Base-by-base conservation (phyloP, 495 filamentous ascomycete species). In the Gamarada debralockiae region DNA sequence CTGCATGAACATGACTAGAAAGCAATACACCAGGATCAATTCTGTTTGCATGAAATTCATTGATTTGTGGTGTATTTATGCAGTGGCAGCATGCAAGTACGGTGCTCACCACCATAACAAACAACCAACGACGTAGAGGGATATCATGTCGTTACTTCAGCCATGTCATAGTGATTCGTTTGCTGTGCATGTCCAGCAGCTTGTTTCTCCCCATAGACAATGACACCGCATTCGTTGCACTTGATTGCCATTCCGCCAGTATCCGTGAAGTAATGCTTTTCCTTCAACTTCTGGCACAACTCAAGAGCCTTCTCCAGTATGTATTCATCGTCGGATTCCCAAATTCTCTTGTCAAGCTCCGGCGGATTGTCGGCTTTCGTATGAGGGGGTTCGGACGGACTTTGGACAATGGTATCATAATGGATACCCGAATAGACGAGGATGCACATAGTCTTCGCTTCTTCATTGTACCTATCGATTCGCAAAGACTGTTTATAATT, bases 381-480 rank as follows among this genome's bases (percentile, higher is more conserved):
- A 45, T 76, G 73, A 7, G 78, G 78, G 20, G 80, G 76, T 53
- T 82, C 78, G 13, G 77, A 80, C 1, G 86, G 84, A 9, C 78
- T 81, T 59, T 95, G 76, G 0, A 86, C 88, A 45, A 97, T 82
- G n/a, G 86, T 82, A 66, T 98, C 93, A 66, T 98, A 98, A 62
- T 98, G 93, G 48, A 97, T 92, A 0, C 90, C 91, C 0, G 87
- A 92, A 67, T 97, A 98, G 1, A 97, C 83, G 24, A 98, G 72
- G 33, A 97, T 82, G 67, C 89, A 90, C 24, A 91, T 73, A 17
- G 74, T 79, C 1, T 73, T 64, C 22, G 76, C 78, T 1, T 83
- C 83, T 62, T 96, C 89, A 56, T 96, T 96, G 65, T 95, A 95
- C 17, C 78, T 76, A 61, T 95, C 88, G 5, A 75, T 57, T 17